A percentile compares a stretch with the other conserved stretches of the same genome.
Conservation (phyloP, 768 basidiomycete genomes). For the Suillus bovinus region DNA sequence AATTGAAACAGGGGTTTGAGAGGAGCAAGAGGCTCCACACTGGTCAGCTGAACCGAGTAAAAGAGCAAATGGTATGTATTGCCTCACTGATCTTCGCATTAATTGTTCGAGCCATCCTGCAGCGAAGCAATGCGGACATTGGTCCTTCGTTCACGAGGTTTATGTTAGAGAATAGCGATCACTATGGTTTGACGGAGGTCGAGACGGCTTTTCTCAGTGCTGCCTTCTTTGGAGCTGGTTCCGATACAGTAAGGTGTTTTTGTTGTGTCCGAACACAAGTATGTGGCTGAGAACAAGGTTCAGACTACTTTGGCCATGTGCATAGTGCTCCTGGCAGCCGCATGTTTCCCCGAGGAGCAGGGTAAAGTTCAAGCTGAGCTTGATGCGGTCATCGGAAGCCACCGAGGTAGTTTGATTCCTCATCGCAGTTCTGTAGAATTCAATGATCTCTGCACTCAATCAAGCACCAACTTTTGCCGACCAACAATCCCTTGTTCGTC, state of each 20-base stretch:
- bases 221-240: background rate
- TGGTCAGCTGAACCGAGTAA: background rate
- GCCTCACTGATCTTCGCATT: background rate
- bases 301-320: background rate
- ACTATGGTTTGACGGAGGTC: background rate
- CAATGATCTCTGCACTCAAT: background rate
- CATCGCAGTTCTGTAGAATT: background rate
- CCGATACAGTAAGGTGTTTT: background rate
- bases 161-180: background rate
- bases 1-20: background rate
- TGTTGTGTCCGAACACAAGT: background rate
- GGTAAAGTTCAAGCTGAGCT: background rate
- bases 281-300: background rate
- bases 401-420: background rate
- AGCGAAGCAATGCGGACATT: background rate
- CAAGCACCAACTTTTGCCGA: background rate
- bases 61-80: background rate
- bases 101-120: background rate
- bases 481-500: background rate
- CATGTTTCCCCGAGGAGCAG: background rate
- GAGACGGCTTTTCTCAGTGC: background rate
- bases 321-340: background rate
- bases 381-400: background rate
- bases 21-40: background rate
- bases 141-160: background rate